Base-by-base conservation (phyloP, 768 basidiomycete species). In the Lactarius sp. region DNA sequence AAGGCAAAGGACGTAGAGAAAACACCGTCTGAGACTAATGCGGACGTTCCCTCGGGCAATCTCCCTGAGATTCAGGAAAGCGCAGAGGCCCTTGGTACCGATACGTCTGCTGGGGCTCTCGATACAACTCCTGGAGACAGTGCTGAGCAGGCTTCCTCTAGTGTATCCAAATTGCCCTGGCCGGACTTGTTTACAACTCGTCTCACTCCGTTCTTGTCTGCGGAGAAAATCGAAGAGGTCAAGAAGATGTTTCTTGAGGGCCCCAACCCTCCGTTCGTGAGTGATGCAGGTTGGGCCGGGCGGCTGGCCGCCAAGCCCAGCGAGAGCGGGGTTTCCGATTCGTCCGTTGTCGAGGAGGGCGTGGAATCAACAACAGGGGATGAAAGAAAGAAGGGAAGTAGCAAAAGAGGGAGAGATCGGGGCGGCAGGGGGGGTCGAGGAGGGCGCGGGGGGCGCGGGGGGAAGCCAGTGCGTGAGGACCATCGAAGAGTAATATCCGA, bases 211-310 rank as follows among this genome's bases (percentile, higher is more conserved):
- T 89, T 85, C 75, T 79, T 97, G 33, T 81, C 88, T 4, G 78
- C 80, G 59, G 79, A 80, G 20, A 80, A 79, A 6, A 81, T 94
- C 37, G 70, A 73, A 31, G 77, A 84, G 42, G 74, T 98, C 44
- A 92, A 88, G 72, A 76, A 80, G 46, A 84, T 97, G 73, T 89
- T 81, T 64, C 76, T 92, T 20, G 88, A 96, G 75, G 94, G 95
- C 1, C 85, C 86, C 6, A 85, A 88, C 62, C 86, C 90, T 41
- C 90, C 90, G 0, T 79, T 85, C 63, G 78, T 83, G 47, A 85
- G 84, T 65, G 91, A 94, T 74, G 77, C 74, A 60, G 92, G 92
- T 10, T 94, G 90, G 91, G 84, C 75, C 31, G 78, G 79, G 44
- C 81, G 83, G 59, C 71, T 74, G 36, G 61, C 76, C 2, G 79